phyloP scores from a whole-genome alignment of 164 flowering plant genomes.

The Macadamia tetraphylla region DNA sequence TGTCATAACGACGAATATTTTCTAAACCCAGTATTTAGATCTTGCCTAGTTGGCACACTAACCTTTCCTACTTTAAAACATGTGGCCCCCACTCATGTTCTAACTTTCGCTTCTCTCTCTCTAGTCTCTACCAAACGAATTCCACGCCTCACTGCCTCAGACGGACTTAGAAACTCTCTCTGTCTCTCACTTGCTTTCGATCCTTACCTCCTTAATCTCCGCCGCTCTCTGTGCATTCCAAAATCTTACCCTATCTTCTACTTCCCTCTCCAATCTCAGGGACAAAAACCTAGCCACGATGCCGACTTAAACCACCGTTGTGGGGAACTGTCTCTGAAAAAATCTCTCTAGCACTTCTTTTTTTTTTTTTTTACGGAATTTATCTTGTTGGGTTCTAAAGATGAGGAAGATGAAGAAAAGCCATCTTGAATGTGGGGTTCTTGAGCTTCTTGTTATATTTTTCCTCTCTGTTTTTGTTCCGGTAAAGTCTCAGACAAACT shows the following conservation, averaged over 20 bases:
- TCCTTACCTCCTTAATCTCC: slow-evolving; percentile 15
- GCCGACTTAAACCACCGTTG: neutral
- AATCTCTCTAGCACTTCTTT: neutral
- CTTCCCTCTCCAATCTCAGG: neutral
- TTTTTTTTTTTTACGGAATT: neutral
- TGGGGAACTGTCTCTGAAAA: neutral
- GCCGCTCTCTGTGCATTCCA: slow-evolving; percentile 12
- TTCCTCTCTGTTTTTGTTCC: neutral
- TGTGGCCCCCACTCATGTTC: too few species aligned
- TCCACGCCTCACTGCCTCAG: too few species aligned
- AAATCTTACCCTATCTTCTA: neutral
- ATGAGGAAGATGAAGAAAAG: slow-evolving; percentile 18
- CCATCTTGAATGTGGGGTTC: slow-evolving; percentile 9
- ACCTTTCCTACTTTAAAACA: too few species aligned
- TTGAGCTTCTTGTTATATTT: neutral
- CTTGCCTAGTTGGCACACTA: too few species aligned
- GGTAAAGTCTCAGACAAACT: neutral
- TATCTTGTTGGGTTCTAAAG: neutral
- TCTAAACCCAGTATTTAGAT: too few species aligned
- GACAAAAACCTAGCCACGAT: neutral
- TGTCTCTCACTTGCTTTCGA: too few species aligned
- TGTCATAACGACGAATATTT: too few species aligned
- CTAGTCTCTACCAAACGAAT: too few species aligned
- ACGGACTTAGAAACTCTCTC: too few species aligned
- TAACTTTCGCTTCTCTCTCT: too few species aligned